Evolutionary conservation across 306 rosid species (phyloP).

Genomic region (Canavalia gladiata): DNA sequence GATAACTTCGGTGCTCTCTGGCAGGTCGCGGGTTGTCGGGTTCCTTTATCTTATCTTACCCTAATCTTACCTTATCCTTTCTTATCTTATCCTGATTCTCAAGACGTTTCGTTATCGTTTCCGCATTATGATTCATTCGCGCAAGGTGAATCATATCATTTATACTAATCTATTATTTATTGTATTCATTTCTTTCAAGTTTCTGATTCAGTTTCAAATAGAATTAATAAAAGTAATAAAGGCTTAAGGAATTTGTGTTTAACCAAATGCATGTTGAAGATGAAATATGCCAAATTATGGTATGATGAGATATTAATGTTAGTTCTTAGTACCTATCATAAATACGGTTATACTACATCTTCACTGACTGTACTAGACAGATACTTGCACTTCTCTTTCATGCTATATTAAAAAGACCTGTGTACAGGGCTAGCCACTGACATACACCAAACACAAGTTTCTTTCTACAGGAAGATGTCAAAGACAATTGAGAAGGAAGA

Average conservation of each 20-base stretch:
- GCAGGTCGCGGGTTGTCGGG: too few species aligned
- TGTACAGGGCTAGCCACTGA: neutral
- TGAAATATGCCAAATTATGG: neutral
- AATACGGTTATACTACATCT: neutral
- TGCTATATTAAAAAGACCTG: neutral
- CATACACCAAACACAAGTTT: neutral
- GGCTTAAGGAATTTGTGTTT: neutral
- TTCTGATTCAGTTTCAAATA: too few species aligned
- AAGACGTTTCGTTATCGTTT: too few species aligned
- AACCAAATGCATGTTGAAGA: constrained; percentile 20
- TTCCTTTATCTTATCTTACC: too few species aligned
- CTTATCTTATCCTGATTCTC: too few species aligned
- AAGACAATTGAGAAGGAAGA: neutral
- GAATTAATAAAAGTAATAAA: neutral
- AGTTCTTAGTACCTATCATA: neutral
- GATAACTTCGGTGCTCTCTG: too few species aligned
- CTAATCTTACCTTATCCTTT: too few species aligned
- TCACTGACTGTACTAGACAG: neutral
- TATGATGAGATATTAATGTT: neutral
- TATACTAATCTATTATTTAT: too few species aligned
- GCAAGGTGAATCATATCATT: too few species aligned
- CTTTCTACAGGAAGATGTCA: neutral
- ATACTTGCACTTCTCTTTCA: neutral
- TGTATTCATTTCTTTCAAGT: too few species aligned
- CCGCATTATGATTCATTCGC: too few species aligned